Base-by-base conservation (phyloP, 2,329 filamentous ascomycete species). In the Hortaea sp. region DNA sequence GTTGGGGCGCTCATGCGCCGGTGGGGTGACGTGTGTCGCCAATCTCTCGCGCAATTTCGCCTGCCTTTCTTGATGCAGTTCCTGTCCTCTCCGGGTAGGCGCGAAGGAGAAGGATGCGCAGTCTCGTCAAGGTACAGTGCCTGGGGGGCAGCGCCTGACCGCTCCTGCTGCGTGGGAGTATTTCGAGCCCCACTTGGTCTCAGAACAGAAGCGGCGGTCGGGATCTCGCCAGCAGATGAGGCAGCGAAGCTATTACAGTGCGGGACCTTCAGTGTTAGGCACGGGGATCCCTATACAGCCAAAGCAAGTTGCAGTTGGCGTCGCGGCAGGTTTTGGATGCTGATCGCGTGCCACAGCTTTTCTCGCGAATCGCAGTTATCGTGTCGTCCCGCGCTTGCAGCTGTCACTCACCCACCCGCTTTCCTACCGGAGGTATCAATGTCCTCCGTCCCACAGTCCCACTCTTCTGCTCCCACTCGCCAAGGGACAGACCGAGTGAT, bases 271-370 rank as follows among this genome's bases (percentile, higher is more conserved):
- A 20, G 20, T 20, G 20, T 20, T 4, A 20, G 20, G 20, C 20
- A 4, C 20, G 20, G 20, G 20, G 20, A 20, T 20, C 2, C 20
- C 20, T 20, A 20, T 20, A 20, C 20, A 20, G 20, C 20, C 20
- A 20, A 20, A 20, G 20, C 20, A 20, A 43, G 48, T 39, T 40
- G 45, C 41, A 45, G 38, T 45, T 29, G 11, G 34, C 9, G 43
- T 31, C 5, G 27, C 11, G 12, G 39, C 37, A 42, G 45, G 49
- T 20, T 31, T 32, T 29, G 20, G 4, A 44, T 44, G 45, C 48
- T 48, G 52, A 49, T 51, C 47, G 49, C 42, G 53, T 50, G 52
- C 50, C 35, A 37, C 20, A n/a, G 37, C n/a, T n/a, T 30, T 35
- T 35, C 32, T n/a, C 32, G 7, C 32, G 20, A 20, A 20, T 20